Conservation (phyloP, 225 moss, liverwort and hornwort species). For the Anthoceros angustus region DNA sequence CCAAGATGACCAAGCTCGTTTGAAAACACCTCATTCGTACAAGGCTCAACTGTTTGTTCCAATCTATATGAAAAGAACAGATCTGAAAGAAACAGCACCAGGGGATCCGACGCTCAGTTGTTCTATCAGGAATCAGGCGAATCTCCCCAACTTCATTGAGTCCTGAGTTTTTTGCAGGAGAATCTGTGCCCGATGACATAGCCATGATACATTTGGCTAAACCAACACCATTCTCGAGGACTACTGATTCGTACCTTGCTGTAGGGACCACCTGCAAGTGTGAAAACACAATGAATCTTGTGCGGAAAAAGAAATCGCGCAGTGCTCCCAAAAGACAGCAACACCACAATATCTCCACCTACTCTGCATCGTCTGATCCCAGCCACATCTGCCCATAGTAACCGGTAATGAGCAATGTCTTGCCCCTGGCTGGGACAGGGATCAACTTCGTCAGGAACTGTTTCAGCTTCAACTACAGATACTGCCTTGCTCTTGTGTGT, state of each 20-base stretch:
- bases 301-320: background rate
- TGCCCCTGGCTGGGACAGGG: conserved; percentile 9
- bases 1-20: no score
- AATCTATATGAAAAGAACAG: background rate
- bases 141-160: conserved; percentile 36
- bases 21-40: background rate
- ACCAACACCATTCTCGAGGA: conserved; percentile 37
- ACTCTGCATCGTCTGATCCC: conserved; percentile 79
- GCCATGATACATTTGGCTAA: conserved; percentile 29
- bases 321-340: background rate
- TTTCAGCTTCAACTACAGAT: conserved; percentile 14
- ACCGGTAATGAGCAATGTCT: conserved; percentile 40
- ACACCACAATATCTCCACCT: conserved; percentile 12
- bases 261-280: conserved; percentile 54
- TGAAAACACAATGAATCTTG: background rate
- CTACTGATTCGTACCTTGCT: conserved; percentile 39
- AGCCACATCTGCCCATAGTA: conserved; percentile 38
- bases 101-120: conserved; percentile 41
- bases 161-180: conserved; percentile 29
- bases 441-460: conserved; percentile 16
- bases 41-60: background rate
- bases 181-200: conserved; percentile 23
- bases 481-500: background rate
- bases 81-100: conserved; percentile 31
- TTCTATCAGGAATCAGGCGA: conserved; percentile 59